These are phyloP conservation scores for Scheffersomyces quercinus DNA, from an alignment of 1,139 yeast species.

Conservation along the genomic window DNA sequence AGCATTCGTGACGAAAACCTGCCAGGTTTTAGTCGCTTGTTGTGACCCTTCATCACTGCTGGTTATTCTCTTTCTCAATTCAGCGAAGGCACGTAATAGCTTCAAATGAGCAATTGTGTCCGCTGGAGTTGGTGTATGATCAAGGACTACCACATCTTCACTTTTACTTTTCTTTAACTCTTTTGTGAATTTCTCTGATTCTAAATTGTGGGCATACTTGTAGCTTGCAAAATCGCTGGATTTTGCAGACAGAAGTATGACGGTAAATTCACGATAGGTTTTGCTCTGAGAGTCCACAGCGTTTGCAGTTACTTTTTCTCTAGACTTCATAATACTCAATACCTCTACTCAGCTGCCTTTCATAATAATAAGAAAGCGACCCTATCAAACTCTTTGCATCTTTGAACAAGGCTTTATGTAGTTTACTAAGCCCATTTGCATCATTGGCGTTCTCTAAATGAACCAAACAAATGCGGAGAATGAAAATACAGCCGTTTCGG, in stretches of 20 bases:
- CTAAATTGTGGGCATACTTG: not conserved
- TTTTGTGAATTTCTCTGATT: not conserved
- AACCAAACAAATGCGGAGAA: too few relatives aligned
- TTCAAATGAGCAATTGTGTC: conserved; percentile 29
- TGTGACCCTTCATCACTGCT: not conserved
- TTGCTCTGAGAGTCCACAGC: too few relatives aligned
- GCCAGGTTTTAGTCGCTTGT: conserved; percentile 25
- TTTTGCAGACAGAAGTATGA: not conserved
- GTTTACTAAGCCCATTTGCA: too few relatives aligned
- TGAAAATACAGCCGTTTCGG: too few relatives aligned
- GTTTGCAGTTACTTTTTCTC: too few relatives aligned
- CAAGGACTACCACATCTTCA: not conserved
- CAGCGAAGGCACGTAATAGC: conserved; percentile 28
- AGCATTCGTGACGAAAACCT: conserved; percentile 28
- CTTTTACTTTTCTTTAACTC: not conserved
- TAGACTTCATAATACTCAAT: too few relatives aligned
- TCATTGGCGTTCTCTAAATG: too few relatives aligned
- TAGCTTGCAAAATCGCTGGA: not conserved
- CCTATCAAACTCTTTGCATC: too few relatives aligned
- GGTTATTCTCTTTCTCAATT: conserved; percentile 18
- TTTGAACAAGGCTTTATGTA: too few relatives aligned
- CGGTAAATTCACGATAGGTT: too few relatives aligned
- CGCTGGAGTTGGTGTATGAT: conserved; percentile 9
- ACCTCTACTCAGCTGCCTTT: too few relatives aligned
- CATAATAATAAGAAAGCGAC: too few relatives aligned